Percentiles rank a stretch among this genome's conserved stretches.
phyloP scores from a whole-genome alignment of 306 rosid genomes.

The Prunus persica region Prunus_persica_NCBIv2 NC_034016.1:21130501-21131000 shows the following conservation, averaged over 20 bases:
- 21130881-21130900: slow-evolving; percentile 99
- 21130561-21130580: slow-evolving; percentile 62
- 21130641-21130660: slow-evolving; percentile 12
- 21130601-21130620: slow-evolving; percentile 1
- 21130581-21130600: background rate
- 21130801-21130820: background rate
- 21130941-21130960: slow-evolving; percentile 95
- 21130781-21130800: background rate
- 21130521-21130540: slow-evolving; percentile 95
- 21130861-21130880: slow-evolving; percentile 89
- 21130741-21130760: background rate
- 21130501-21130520: slow-evolving; percentile 70
- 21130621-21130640: background rate
- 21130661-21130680: background rate
- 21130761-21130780: background rate
- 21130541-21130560: slow-evolving; percentile 94
- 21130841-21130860: slow-evolving; percentile 2
- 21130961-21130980: slow-evolving; percentile 95
- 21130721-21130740: background rate
- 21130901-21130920: slow-evolving; percentile 94
- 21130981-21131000: slow-evolving; percentile 98
- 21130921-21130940: slow-evolving; percentile 98
- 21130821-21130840: background rate
- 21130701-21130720: background rate
- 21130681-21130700: background rate